A percentile compares a stretch with the other conserved stretches of the same genome.
Conservation (phyloP, 139 green algal species). For the Mychonastes homosphaera region DNA sequence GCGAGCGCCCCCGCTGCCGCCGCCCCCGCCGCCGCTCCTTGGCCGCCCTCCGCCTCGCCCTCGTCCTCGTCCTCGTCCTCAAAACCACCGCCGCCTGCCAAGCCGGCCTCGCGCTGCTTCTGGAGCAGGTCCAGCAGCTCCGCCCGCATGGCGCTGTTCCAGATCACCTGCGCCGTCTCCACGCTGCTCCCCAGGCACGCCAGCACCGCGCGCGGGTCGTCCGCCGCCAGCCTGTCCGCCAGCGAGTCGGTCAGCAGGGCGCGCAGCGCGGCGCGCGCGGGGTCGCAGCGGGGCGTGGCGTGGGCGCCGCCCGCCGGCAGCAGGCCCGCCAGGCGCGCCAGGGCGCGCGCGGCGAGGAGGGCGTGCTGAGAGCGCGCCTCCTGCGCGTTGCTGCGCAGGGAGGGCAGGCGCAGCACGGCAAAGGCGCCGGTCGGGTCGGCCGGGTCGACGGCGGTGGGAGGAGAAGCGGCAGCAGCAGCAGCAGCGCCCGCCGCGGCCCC, state of each 20-base stretch:
- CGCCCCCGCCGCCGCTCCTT: too few relatives aligned
- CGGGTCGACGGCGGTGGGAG: neutral
- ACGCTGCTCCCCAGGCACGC: slow-evolving; percentile 43
- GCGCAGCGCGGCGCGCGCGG: slow-evolving; percentile 32
- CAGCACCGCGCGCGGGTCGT: slow-evolving; percentile 56
- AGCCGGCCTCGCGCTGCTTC: too few relatives aligned
- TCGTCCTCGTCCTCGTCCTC: too few relatives aligned
- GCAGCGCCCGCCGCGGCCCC: neutral
- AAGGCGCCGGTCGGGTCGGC: too few relatives aligned
- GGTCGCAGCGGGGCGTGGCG: slow-evolving; percentile 20
- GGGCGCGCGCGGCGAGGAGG: slow-evolving; percentile 56
- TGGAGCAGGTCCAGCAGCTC: slow-evolving; percentile 62
- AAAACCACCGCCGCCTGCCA: too few relatives aligned
- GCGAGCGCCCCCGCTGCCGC: too few relatives aligned
- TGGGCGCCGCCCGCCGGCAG: slow-evolving; percentile 28
- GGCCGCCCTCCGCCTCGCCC: too few relatives aligned
- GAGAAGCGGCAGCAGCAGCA: neutral
- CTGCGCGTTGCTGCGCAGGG: slow-evolving; percentile 43
- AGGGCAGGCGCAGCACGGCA: slow-evolving; percentile 10
- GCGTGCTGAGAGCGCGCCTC: slow-evolving; percentile 60
- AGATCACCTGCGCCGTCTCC: slow-evolving; percentile 69
- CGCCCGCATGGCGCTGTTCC: slow-evolving; percentile 69
- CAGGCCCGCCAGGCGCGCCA: slow-evolving; percentile 48
- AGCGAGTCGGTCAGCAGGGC: slow-evolving; percentile 74
- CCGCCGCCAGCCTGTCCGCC: slow-evolving; percentile 39